Conservation (phyloP, 2,329 filamentous ascomycete species). For the Thielaviopsis euricoi region DNA sequence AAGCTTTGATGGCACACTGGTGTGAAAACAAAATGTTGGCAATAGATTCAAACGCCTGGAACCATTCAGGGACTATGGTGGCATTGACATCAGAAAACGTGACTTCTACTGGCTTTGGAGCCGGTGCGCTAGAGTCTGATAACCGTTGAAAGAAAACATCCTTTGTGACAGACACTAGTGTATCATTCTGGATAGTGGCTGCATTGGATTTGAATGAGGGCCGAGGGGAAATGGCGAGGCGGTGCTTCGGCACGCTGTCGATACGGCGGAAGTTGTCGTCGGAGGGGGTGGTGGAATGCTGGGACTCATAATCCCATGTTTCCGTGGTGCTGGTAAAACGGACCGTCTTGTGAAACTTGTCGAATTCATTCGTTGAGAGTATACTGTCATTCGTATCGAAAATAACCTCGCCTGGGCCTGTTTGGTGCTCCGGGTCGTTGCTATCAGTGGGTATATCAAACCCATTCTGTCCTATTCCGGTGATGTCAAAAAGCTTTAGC, state of each 20-base stretch:
- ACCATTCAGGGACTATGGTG: constrained; percentile 14
- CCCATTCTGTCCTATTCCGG: not conserved
- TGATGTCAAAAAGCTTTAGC: not conserved
- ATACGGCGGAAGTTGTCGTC: not conserved
- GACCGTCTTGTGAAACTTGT: not conserved
- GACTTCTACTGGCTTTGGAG: not conserved
- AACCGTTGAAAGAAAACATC: not conserved
- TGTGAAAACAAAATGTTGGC: constrained; percentile 20
- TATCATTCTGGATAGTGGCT: not conserved
- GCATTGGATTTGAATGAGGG: not conserved
- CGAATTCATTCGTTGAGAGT: not conserved
- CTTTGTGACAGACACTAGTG: not conserved
- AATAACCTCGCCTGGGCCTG: not conserved
- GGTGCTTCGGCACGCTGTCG: not conserved
- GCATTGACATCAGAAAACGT: constrained; percentile 1
- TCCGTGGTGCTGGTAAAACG: constrained; percentile 1
- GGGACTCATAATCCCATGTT: constrained; percentile 7
- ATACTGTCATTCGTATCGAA: not conserved
- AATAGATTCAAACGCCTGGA: constrained; percentile 15
- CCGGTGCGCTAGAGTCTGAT: not conserved
- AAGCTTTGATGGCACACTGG: constrained; percentile 20
- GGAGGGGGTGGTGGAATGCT: not conserved
- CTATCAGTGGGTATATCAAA: not conserved
- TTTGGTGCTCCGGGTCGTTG: not conserved
- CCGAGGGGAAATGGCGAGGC: not conserved